Conservation (phyloP, 305 asterid genomes). For the Solanum chacoense region DNA sequence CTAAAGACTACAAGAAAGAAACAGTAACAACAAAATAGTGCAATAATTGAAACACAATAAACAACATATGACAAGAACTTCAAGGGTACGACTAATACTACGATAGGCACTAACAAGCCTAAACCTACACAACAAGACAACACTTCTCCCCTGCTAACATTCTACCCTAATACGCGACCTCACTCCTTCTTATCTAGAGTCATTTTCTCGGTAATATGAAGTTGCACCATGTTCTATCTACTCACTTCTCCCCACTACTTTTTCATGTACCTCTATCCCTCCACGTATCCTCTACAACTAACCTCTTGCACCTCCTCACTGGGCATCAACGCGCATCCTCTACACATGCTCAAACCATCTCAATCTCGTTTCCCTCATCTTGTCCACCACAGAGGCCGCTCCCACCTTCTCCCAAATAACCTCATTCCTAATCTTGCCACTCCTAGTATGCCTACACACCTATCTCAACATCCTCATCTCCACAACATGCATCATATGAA, state of each 20-base stretch:
- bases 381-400: background rate
- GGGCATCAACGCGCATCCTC: background rate
- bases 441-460: background rate
- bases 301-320: background rate
- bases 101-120: background rate
- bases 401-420: background rate
- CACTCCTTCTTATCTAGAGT: background rate
- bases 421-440: background rate
- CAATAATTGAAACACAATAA: background rate
- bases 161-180: background rate
- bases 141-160: background rate
- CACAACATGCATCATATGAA: background rate
- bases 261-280: background rate
- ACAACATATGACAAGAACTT: background rate
- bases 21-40: background rate
- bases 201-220: background rate
- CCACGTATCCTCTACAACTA: background rate
- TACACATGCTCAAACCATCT: background rate
- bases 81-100: background rate
- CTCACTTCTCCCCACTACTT: background rate
- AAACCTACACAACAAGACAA: background rate
- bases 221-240: background rate
- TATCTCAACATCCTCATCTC: background rate
- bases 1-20: background rate
- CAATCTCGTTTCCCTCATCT: background rate